Base-by-base conservation (phyloP, 2,329 filamentous ascomycete species). In the Pestalotiopsis fici region DNA sequence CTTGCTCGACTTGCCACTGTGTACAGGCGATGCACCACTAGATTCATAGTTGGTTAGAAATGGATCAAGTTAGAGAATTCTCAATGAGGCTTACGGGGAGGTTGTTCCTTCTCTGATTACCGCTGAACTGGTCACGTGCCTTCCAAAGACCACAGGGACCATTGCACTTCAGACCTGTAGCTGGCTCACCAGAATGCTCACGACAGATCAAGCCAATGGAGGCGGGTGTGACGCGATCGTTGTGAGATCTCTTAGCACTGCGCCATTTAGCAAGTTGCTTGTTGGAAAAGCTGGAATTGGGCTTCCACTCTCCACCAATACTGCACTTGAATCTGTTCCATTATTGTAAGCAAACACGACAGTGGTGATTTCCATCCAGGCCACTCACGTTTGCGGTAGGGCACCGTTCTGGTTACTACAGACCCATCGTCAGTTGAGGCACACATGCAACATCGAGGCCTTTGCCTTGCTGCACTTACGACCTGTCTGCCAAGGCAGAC, bases 1-100 rank as follows among this genome's bases (percentile, higher is more conserved):
- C 73, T 5, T 70, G 68, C 18, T 70, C 72, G 18, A 67, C 54
- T n/a, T 73, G 74, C 77, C 77, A 81, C 2, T 73, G 69, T 0
- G 74, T 77, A 67, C 81, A 82, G 4, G 69, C 63, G 2, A 71
- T 69, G 68, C 80, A 82, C 77, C 78, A 79, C 78, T 80, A 55
- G 23, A 37, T 60, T 15, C 4, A 56, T 64, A 61, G 21, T 56
- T 63, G 60, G 65, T 69, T 28, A 69, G 28, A n/a, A 55, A 12
- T 21, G 9, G 12, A 56, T 18, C 35, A n/a, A 23, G 21, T 9
- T 37, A 23, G 18, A 11, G 13, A 18, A 13, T 6, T 3, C 13
- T 15, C 13, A 9, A 21, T 18, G n/a, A 6, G 18, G 18, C 60
- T 66, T 56, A 67, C 61, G 13, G 35, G 69, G 69, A 61, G 66